phyloP scores from a whole-genome alignment of 441 rosid species.

The Rhodomyrtus psidioides region DNA sequence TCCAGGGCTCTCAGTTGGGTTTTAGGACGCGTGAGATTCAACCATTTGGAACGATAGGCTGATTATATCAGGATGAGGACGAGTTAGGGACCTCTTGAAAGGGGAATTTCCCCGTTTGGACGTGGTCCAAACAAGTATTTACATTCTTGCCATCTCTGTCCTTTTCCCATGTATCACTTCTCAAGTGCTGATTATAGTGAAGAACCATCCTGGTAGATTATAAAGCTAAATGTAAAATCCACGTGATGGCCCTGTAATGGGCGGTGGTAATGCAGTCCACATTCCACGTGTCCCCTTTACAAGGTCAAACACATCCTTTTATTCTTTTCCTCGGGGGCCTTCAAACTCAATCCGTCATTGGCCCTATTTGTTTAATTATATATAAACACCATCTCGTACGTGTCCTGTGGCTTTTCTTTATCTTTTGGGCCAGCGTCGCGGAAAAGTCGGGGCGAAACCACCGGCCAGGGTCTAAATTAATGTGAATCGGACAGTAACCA shows the following conservation, averaged over 20 bases:
- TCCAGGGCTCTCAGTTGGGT: not conserved
- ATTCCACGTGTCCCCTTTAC: not conserved
- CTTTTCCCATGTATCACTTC: not conserved
- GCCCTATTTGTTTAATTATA: not conserved
- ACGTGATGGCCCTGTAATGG: conserved; percentile 20
- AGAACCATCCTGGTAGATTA: not conserved
- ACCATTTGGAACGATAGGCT: not conserved
- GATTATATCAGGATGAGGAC: not conserved
- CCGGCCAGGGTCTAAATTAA: not conserved
- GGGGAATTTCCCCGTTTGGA: not conserved
- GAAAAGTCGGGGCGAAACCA: not conserved
- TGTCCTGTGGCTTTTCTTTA: not conserved
- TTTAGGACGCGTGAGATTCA: not conserved
- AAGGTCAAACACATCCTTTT: not conserved
- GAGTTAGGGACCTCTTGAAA: not conserved
- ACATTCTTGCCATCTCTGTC: not conserved
- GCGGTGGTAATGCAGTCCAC: conserved; percentile 22
- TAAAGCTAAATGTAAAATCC: not conserved
- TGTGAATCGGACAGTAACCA: not conserved
- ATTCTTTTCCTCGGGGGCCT: not conserved
- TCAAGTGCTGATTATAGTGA: not conserved
- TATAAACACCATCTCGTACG: not conserved
- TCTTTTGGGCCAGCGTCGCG: not conserved
- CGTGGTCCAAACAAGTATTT: not conserved
- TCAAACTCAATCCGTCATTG: not conserved